Evolutionary conservation across 1,284 basidiomycete genomes (phyloP), one percentile per base, ranked within the genome.

Genomic region (Ustilago esculenta): DNA sequence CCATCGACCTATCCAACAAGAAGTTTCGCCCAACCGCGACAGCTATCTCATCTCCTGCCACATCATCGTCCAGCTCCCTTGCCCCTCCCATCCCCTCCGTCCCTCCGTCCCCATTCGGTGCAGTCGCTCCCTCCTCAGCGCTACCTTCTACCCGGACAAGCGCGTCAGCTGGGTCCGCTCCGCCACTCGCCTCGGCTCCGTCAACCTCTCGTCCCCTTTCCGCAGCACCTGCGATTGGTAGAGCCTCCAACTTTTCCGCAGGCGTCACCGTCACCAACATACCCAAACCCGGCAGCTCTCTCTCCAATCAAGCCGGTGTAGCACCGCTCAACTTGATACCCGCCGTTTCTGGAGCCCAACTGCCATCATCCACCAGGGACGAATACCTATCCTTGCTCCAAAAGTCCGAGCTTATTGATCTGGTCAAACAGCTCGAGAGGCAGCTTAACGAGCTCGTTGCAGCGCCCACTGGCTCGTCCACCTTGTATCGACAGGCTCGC

Each of bases 401-500:
- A 34, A 64, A 70, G 35, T 45, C 55, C 7, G 67, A 70, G 46
- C 67, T 70, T 32, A 60, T 70, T 40, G 52, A 64, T 47, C 32
- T 70, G 35, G 67, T 70, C 60, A 70, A 70, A 29, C 52, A 60
- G 44, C 60, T 70, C 35, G 67, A 70, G 23, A 65, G n/a, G n/a
- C 67, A 70, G 30, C 60, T 70, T n/a, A 32, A 46, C 34, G 56
- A 64, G 15, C 36, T 65, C 18, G 34, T 64, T 21, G 48, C 61
- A 20, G 60, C 60, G 7, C 67, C 67, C 8, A 27, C 34, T 15
- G 67, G 67, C 32, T 42, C 67, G 2, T 70, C 67, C 14, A 46
- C 60, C 1, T 50, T 70, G 42, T 70, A 70, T 33, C 51, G 50
- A 23, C 67, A 70, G 27, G 56, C 67, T 34, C 55, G 53, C 32